A percentile compares a stretch with the other conserved stretches of the same genome.
Evolutionary conservation across 2,329 filamentous ascomycete genomes (phyloP).

Genomic region (Karstenula rhodostoma): DNA sequence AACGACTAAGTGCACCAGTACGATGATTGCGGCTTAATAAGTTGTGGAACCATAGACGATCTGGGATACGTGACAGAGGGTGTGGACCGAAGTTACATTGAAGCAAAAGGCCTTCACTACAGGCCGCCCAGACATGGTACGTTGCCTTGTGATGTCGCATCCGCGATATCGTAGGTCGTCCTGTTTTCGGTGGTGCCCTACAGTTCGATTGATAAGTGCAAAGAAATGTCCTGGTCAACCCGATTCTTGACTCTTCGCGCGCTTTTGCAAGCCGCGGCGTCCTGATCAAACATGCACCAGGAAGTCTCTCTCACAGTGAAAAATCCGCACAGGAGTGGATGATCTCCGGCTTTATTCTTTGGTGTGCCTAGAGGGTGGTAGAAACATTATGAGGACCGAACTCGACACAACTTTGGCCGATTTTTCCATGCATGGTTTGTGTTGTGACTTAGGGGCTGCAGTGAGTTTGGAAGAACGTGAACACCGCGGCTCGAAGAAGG

Average conservation of each 20-base stretch:
- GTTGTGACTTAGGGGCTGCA: neutral
- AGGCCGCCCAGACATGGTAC: neutral
- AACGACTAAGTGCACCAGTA: neutral
- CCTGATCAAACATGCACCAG: neutral
- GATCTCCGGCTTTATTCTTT: neutral
- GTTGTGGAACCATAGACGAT: too few species aligned
- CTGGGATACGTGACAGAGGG: neutral
- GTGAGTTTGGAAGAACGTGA: neutral
- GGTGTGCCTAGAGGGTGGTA: too few species aligned
- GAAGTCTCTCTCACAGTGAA: neutral
- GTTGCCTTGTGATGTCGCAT: neutral
- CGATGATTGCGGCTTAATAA: too few species aligned
- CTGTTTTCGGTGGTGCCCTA: neutral
- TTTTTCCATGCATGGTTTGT: neutral
- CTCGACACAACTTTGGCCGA: neutral
- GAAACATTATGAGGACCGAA: too few species aligned
- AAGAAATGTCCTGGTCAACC: too few species aligned
- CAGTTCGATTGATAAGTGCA: neutral
- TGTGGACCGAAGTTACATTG: neutral
- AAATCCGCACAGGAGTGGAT: neutral
- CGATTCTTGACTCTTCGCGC: too few species aligned
- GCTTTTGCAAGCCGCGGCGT: too few species aligned
- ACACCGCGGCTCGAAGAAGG: neutral
- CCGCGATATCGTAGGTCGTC: neutral
- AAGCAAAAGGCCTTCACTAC: neutral